Percentiles rank a stretch among this genome's conserved stretches.
phyloP scores from a whole-genome alignment of 2,329 filamentous ascomycete genomes.

The Metarhizium sp. region DNA sequence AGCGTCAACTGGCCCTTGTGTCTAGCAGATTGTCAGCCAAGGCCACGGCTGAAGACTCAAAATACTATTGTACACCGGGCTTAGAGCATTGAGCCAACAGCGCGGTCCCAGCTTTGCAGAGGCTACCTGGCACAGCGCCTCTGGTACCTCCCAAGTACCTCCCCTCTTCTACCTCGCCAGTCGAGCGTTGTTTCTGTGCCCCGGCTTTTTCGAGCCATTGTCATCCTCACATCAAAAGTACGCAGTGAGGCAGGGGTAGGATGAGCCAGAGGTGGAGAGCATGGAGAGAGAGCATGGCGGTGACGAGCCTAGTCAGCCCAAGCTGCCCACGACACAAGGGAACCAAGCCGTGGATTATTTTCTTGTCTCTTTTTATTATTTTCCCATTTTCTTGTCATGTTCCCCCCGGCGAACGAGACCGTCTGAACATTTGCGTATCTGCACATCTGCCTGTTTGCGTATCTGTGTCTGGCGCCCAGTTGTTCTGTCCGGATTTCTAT shows the following conservation, averaged over 20 bases:
- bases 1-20: not conserved
- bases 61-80: not conserved
- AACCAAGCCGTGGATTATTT: not conserved
- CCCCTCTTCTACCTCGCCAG: not conserved
- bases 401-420: not conserved
- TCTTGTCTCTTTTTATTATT: not conserved
- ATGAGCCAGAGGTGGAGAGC: not conserved
- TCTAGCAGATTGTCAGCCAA: not conserved
- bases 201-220: not conserved
- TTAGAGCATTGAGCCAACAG: not conserved
- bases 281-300: not conserved
- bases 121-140: not conserved
- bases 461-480: not conserved
- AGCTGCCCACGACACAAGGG: not conserved
- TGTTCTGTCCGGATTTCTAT: not conserved
- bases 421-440: not conserved
- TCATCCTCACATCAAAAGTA: conserved; percentile 1
- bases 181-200: not conserved
- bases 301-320: not conserved
- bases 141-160: not conserved
- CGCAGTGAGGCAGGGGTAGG: not conserved
- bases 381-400: not conserved
- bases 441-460: not conserved
- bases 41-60: not conserved
- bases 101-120: not conserved